Conservation (phyloP, 1,139 yeast genomes). For the Diutina mesorugosa region DNA sequence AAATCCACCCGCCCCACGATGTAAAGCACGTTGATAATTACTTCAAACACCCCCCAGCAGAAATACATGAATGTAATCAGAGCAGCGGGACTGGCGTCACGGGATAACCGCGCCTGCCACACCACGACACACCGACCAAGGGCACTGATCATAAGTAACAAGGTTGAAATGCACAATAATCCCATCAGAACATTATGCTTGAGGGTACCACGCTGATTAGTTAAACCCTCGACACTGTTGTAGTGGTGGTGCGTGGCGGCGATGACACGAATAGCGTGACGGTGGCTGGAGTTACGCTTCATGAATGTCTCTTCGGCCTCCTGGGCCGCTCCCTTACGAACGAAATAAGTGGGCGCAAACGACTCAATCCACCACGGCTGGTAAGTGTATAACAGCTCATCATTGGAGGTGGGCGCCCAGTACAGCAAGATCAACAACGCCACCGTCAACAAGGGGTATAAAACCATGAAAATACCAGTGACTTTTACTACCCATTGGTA, state of each 20-base stretch:
- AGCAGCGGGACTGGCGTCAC: constrained; percentile 12
- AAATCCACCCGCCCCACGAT: constrained; percentile 56
- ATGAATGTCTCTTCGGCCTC: constrained; percentile 40
- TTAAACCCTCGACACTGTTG: constrained; percentile 29
- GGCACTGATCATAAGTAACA: constrained; percentile 43
- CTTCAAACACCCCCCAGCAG: constrained; percentile 56
- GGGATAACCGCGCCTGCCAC: constrained; percentile 23
- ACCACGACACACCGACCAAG: constrained; percentile 44
- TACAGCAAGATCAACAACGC: constrained; percentile 11
- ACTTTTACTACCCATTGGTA: constrained; percentile 4
- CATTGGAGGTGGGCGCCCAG: constrained; percentile 43
- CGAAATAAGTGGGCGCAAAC: constrained; percentile 42
- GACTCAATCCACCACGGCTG: constrained; percentile 78
- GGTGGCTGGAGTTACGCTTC: constrained; percentile 33
- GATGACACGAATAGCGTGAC: constrained; percentile 39
- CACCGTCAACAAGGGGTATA: neutral
- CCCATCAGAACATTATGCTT: constrained; percentile 36
- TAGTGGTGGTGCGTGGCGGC: constrained; percentile 33
- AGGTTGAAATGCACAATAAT: constrained; percentile 37
- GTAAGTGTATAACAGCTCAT: constrained; percentile 42
- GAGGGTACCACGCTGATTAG: constrained; percentile 31
- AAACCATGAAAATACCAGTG: neutral
- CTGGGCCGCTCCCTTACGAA: constrained; percentile 31
- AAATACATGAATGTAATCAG: constrained; percentile 51
- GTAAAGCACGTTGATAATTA: constrained; percentile 39